Percentiles rank a stretch among this genome's conserved stretches.
Conservation (phyloP, 2,329 filamentous ascomycete genomes). For the Sphaerulina vaccinii region DNA sequence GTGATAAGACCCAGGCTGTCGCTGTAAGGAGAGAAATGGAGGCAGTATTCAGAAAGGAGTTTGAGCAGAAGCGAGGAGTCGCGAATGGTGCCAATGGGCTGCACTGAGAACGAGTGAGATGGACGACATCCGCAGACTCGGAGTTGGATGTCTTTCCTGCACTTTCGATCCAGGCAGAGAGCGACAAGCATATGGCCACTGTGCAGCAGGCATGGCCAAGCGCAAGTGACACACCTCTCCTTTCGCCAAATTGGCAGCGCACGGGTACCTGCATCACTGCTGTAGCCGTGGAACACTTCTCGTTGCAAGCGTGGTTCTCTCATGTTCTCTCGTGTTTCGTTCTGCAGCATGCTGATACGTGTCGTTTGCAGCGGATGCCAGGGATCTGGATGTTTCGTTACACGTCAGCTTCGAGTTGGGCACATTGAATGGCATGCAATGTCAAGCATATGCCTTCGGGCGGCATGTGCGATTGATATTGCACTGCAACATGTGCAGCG, state of each 20-base stretch:
- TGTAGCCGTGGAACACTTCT: not conserved
- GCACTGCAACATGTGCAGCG: too few species aligned
- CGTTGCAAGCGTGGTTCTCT: not conserved
- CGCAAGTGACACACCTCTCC: constrained; percentile 4
- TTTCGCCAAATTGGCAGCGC: not conserved
- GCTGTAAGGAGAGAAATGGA: constrained; percentile 48
- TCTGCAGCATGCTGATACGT: constrained; percentile 14
- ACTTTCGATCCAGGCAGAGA: not conserved
- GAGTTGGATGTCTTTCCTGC: too few species aligned
- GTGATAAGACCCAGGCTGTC: constrained; percentile 41
- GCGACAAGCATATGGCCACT: not conserved
- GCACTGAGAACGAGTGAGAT: not conserved
- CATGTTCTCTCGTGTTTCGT: constrained; percentile 2
- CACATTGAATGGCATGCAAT: constrained; percentile 55
- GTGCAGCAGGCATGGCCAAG: not conserved
- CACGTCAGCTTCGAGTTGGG: constrained; percentile 53
- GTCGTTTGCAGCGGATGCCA: constrained; percentile 47
- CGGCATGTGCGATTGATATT: too few species aligned
- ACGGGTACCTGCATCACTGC: not conserved
- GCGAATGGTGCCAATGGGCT: constrained; percentile 7
- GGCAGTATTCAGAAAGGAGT: constrained; percentile 36
- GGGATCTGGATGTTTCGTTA: constrained; percentile 58
- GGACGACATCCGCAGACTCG: not conserved
- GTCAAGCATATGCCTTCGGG: too few species aligned
- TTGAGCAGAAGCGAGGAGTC: constrained; percentile 13